Conservation (phyloP, 768 basidiomycete species). For the Calocybe cyanea region DNA sequence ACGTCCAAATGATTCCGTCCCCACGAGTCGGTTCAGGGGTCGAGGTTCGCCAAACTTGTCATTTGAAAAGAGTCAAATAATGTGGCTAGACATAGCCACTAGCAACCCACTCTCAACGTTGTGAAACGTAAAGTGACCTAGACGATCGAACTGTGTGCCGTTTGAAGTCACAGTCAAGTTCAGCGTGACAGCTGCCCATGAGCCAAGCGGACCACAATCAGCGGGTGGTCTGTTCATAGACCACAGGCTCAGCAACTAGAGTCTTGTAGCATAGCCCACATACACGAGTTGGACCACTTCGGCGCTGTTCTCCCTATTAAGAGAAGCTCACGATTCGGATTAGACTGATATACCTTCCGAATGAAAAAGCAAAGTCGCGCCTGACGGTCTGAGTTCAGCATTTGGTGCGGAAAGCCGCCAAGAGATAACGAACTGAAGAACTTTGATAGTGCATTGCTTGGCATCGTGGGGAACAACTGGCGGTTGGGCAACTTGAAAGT, state of each 20-base stretch:
- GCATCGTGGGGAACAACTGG: conserved; percentile 59
- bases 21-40: conserved; percentile 69
- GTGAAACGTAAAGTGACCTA: conserved; percentile 71
- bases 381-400: conserved; percentile 26
- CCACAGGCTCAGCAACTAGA: not conserved
- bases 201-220: conserved; percentile 64
- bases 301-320: conserved; percentile 34
- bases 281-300: conserved; percentile 64
- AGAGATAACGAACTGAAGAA: conserved; percentile 49
- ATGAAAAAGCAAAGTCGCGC: conserved; percentile 71
- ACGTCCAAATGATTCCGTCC: conserved; percentile 77
- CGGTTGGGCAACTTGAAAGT: conserved; percentile 73
- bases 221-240: conserved; percentile 53
- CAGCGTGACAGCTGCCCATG: conserved; percentile 72
- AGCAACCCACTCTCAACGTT: conserved; percentile 64
- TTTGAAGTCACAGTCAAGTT: conserved; percentile 79
- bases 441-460: conserved; percentile 59
- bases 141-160: conserved; percentile 72
- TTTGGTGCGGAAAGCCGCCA: not conserved
- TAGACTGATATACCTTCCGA: conserved; percentile 44
- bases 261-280: conserved; percentile 14
- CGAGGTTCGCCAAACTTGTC: conserved; percentile 72
- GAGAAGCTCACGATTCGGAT: not conserved
- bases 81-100: not conserved
- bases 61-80: not conserved